Percentiles rank a stretch among this genome's conserved stretches.
These are phyloP conservation scores for Fusarium marasasianum DNA, from an alignment of 2,329 filamentous ascomycete genomes.

Conservation along the genomic window DNA sequence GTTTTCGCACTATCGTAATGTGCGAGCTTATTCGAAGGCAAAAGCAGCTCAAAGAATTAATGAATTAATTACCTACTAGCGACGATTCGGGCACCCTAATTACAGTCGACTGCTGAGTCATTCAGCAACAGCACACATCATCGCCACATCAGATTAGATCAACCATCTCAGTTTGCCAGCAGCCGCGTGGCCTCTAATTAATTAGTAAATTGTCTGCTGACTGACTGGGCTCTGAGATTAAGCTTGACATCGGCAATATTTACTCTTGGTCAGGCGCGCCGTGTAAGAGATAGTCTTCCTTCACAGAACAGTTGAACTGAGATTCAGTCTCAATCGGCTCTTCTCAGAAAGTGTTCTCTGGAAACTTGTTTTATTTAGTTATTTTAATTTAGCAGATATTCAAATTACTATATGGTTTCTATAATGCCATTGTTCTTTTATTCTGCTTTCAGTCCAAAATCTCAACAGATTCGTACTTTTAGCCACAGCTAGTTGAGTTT, in stretches of 20 bases:
- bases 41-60: not conserved
- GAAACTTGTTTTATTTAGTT: not conserved
- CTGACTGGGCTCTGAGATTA: not conserved
- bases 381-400: not conserved
- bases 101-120: constrained; percentile 31
- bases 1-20: constrained; percentile 6
- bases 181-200: constrained; percentile 31
- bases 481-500: not conserved
- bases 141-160: constrained; percentile 34
- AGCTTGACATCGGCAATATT: not conserved
- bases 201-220: not conserved
- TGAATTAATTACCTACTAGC: not conserved
- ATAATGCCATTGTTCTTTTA: no score
- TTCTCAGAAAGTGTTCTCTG: not conserved
- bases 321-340: not conserved
- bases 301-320: not conserved
- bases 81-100: not conserved
- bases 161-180: constrained; percentile 1
- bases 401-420: not conserved
- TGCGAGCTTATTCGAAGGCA: constrained; percentile 13
- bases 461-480: not conserved
- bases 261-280: not conserved
- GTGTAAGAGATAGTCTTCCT: not conserved
- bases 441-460: not conserved
- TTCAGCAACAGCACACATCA: not conserved